Percentiles rank a stretch among this genome's conserved stretches.
Conservation (phyloP, 768 basidiomycete species). For the Pulveroboletus sp. region DNA sequence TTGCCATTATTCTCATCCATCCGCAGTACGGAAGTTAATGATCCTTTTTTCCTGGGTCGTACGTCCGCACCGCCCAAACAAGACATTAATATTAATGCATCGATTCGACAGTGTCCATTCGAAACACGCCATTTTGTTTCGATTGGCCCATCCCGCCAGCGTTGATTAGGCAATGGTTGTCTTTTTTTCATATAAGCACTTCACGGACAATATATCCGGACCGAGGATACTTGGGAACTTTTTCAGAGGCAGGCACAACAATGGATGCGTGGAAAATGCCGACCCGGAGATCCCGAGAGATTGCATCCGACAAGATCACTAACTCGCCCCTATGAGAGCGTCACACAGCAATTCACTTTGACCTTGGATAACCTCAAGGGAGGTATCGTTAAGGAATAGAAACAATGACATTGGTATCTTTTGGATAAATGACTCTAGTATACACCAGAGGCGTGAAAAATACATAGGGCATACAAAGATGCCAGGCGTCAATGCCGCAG, state of each 20-base stretch:
- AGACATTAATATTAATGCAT: not conserved
- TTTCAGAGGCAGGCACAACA: not conserved
- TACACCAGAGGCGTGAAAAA: not conserved
- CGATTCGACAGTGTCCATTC: not conserved
- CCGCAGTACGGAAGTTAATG: not conserved
- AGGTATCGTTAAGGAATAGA: not conserved
- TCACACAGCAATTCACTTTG: not conserved
- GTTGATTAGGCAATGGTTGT: not conserved
- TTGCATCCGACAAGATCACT: not conserved
- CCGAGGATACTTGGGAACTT: not conserved
- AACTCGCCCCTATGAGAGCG: not conserved
- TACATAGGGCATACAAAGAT: not conserved
- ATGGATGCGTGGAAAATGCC: not conserved
- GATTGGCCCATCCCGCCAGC: not conserved
- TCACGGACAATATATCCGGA: not conserved
- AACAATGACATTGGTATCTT: not conserved
- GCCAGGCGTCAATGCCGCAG: not conserved
- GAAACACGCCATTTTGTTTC: not conserved
- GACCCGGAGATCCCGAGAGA: not conserved
- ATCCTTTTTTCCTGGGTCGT: not conserved
- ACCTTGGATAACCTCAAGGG: not conserved
- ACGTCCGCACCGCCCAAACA: not conserved
- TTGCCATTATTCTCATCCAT: conserved; percentile 1
- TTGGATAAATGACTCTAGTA: not conserved
- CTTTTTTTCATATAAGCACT: not conserved